Evolutionary conservation across 1,139 yeast species (phyloP), one percentile per base, ranked within the genome.

Genomic region (Geotrichum macrosporum): DNA sequence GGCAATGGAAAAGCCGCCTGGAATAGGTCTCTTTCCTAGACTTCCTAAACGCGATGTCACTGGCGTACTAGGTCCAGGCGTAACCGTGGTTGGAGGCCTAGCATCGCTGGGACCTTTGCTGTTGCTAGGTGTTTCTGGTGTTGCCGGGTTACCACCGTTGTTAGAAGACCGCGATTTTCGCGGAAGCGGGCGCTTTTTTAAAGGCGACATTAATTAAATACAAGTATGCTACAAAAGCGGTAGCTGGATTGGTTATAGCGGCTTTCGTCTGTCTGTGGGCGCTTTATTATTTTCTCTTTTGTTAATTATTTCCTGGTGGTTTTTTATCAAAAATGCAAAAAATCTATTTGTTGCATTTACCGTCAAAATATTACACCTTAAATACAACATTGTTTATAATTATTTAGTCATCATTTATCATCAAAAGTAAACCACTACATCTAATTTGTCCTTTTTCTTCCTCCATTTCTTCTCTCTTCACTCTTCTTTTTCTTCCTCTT

Each of bases 131-230:
- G 27, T 24, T 5, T 31, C 37, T 12, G 44, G 19, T 13, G 44
- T 31, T 15, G 43, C 15, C 8, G 33, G 26, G 5, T 35, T 9
- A 10, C 18, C 31, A 6, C 20, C 24, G 6, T 39, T 19, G 9
- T 34, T 13, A 6, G 41, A 35, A 16, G 35, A 27, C n/a, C 44
- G 21, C 13, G 24, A 22, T 35, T 35, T 27, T 32, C 50, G 13
- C 12, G 50, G 43, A 21, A 46, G 50, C 26, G 50, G 50, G 15
- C 44, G 50, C 27, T 41, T 46, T n/a, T 44, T 35, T 6, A 46
- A 46, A 20, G 50, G 50, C 50, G 41, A 41, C n/a, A 4, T 38
- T 10, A 16, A 36, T 8, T 24, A 24, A n/a, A n/a, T n/a, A n/a
- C n/a, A n/a, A n/a, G n/a, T n/a, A n/a, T n/a, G n/a, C n/a, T n/a